A percentile compares a stretch with the other conserved stretches of the same genome.
phyloP scores from a whole-genome alignment of 306 rosid species.

The Mimosa bimucronata region DNA sequence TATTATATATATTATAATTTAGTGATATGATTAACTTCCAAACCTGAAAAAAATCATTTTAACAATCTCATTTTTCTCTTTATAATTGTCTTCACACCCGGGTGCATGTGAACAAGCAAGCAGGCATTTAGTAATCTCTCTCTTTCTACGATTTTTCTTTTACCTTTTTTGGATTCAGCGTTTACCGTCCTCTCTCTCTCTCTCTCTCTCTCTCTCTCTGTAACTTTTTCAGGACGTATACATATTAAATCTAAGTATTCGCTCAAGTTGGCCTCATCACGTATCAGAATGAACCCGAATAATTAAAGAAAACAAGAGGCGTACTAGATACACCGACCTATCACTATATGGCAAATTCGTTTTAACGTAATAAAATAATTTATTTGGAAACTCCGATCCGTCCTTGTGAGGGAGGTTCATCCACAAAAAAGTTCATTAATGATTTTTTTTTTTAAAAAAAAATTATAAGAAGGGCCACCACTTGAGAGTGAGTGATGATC shows the following conservation, averaged over 20 bases:
- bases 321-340: background rate
- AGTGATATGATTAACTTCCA: too few relatives aligned
- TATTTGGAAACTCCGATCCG: background rate
- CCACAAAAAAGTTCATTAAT: background rate
- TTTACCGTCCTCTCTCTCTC: background rate
- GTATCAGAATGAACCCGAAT: background rate
- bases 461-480: background rate
- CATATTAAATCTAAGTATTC: background rate
- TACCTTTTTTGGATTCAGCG: background rate
- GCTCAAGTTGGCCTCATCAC: background rate
- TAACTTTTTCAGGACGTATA: background rate
- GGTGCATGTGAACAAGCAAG: constrained; percentile 7
- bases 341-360: background rate
- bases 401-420: background rate
- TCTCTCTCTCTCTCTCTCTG: background rate
- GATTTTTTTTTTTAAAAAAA: background rate
- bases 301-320: background rate
- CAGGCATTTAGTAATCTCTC: too few relatives aligned
- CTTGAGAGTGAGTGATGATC: background rate
- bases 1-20: too few relatives aligned
- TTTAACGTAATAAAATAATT: background rate
- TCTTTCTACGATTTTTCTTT: background rate
- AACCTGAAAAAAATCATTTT: too few relatives aligned
- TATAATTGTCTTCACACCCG: constrained; percentile 14
- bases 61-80: background rate